Percentiles rank a stretch among this genome's conserved stretches.
These are phyloP conservation scores for Suillus lakei DNA, from an alignment of 768 basidiomycete genomes.

Conservation along the genomic window DNA sequence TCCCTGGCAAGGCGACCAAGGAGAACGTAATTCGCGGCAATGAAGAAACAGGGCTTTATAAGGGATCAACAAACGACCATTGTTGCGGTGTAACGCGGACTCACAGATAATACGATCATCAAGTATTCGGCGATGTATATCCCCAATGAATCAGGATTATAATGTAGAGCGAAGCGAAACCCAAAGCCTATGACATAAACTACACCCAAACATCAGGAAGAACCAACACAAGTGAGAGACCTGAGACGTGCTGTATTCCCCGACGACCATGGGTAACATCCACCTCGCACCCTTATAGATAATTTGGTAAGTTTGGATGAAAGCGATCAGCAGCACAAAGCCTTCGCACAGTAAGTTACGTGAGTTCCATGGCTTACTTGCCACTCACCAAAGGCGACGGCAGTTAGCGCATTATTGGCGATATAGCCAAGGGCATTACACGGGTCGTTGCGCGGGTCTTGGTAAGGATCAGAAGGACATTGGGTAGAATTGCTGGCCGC, in stretches of 20 bases:
- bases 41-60: conserved; percentile 72
- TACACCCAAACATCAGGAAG: conserved; percentile 22
- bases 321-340: conserved; percentile 44
- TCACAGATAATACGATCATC: conserved; percentile 60
- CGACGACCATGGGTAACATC: conserved; percentile 67
- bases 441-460: conserved; percentile 55
- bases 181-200: conserved; percentile 62
- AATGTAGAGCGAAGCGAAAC: conserved; percentile 58
- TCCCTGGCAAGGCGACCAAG: conserved; percentile 62
- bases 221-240: neutral
- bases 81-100: conserved; percentile 3
- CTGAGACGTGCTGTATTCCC: conserved; percentile 52
- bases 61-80: neutral
- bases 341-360: conserved; percentile 21
- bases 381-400: conserved; percentile 50
- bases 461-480: conserved; percentile 44
- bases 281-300: conserved; percentile 53
- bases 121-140: conserved; percentile 62
- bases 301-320: conserved; percentile 49
- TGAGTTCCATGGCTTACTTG: neutral
- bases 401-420: conserved; percentile 55
- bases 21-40: conserved; percentile 69
- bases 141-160: conserved; percentile 53
- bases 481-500: conserved; percentile 5
- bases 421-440: conserved; percentile 62